These are phyloP conservation scores for Apium graveolens DNA, from an alignment of 129 eudicot genomes.

Conservation along the genomic window DNA sequence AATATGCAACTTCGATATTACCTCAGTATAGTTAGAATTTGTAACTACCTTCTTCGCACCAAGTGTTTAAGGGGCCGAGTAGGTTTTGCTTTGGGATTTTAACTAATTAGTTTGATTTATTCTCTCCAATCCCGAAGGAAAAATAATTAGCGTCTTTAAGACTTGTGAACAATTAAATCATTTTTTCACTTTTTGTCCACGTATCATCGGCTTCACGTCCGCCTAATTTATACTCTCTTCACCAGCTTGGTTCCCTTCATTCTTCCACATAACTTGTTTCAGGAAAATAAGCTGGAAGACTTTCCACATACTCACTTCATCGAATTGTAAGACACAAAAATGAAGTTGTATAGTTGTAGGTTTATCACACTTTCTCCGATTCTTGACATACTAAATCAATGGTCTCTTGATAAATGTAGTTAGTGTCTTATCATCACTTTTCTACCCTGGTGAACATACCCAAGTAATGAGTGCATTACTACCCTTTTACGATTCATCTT, in stretches of 20 bases:
- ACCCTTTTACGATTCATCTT: slow-evolving; percentile 77
- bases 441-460: slow-evolving; percentile 99
- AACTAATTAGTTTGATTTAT: no score
- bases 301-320: slow-evolving; percentile 85
- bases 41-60: no score
- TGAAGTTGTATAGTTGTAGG: slow-evolving; percentile 90
- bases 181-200: no score
- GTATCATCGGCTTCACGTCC: no score
- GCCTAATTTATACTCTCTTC: no score
- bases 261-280: slow-evolving; percentile 80
- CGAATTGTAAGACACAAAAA: slow-evolving; percentile 93
- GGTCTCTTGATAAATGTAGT: slow-evolving; percentile 74
- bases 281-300: slow-evolving; percentile 80
- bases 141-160: no score
- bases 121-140: no score
- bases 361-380: slow-evolving; percentile 74
- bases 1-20: no score
- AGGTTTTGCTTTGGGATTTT: no score
- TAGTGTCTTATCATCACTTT: slow-evolving; percentile 82
- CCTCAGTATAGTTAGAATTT: no score
- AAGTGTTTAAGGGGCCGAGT: no score
- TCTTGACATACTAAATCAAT: slow-evolving; percentile 60
- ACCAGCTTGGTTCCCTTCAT: slow-evolving; percentile 77
- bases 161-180: no score
- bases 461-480: slow-evolving; percentile 94